A percentile compares a stretch with the other conserved stretches of the same genome.
phyloP scores from a whole-genome alignment of 2,329 filamentous ascomycete species.

The Sarocladiaceae sp. region DNA sequence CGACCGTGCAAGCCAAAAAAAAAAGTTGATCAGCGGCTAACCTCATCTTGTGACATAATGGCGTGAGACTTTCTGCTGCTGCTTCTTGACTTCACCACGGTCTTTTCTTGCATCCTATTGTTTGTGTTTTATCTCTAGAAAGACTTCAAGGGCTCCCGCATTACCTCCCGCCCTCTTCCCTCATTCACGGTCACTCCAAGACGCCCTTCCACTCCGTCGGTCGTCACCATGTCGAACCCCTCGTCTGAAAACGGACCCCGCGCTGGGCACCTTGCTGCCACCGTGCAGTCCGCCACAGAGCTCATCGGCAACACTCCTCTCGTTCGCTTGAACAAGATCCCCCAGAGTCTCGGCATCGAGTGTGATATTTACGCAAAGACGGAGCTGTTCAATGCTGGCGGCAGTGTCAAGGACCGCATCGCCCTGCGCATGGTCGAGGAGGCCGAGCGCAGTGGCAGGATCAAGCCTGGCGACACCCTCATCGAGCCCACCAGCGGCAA shows the following conservation, averaged over 20 bases:
- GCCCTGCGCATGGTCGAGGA: slow-evolving; percentile 96
- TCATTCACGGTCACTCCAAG: too few species aligned
- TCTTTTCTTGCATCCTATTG: not conserved
- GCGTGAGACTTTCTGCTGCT: not conserved
- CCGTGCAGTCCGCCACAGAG: slow-evolving; percentile 63
- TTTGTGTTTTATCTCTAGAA: too few species aligned
- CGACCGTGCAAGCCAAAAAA: too few species aligned
- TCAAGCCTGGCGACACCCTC: slow-evolving; percentile 93
- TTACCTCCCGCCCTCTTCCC: not conserved
- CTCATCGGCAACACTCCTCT: slow-evolving; percentile 96
- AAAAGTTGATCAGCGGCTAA: slow-evolving; percentile 1
- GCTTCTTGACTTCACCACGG: not conserved
- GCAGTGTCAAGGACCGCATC: slow-evolving; percentile 91
- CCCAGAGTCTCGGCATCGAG: slow-evolving; percentile 82
- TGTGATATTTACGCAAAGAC: slow-evolving; percentile 86
- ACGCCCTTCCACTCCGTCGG: not conserved
- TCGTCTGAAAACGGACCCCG: slow-evolving; percentile 19
- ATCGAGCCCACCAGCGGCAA: slow-evolving; percentile 98
- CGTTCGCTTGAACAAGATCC: slow-evolving; percentile 87
- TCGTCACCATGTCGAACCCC: slow-evolving; percentile 16
- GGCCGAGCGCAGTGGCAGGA: slow-evolving; percentile 82
- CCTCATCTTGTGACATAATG: not conserved
- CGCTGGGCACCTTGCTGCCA: slow-evolving; percentile 26
- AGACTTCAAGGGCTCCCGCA: not conserved
- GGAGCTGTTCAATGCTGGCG: slow-evolving; percentile 90